Evolutionary conservation across 495 filamentous ascomycete genomes (phyloP).

Genomic region (Sabuloglossum arenarium): DNA sequence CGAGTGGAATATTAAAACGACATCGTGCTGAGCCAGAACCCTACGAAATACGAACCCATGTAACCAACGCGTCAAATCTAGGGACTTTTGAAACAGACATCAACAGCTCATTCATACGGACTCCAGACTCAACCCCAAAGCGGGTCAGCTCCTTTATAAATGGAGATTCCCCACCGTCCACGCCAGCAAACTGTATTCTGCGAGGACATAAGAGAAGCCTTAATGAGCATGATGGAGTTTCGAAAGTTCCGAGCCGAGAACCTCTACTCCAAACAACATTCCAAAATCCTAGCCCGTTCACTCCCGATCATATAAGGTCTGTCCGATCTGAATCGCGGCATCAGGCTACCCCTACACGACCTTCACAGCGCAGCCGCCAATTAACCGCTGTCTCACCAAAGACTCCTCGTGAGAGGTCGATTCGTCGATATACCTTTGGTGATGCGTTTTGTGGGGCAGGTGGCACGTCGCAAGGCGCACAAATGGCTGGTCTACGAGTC

Average conservation of each 20-base stretch:
- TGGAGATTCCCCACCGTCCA: neutral
- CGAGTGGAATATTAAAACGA: neutral
- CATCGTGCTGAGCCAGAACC: neutral
- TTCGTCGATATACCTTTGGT: conserved; percentile 34
- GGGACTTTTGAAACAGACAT: neutral
- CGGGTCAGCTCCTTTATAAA: neutral
- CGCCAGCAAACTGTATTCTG: neutral
- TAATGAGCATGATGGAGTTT: neutral
- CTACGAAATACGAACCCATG: neutral
- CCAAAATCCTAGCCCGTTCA: neutral
- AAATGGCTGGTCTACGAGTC: conserved; percentile 34
- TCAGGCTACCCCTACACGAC: no score
- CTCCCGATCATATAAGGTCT: neutral
- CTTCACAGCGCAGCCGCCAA: neutral
- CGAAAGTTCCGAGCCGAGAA: neutral
- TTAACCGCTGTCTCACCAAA: neutral
- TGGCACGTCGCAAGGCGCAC: conserved; percentile 49
- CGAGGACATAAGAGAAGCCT: neutral
- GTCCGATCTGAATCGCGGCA: neutral
- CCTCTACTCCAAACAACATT: neutral
- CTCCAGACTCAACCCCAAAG: neutral
- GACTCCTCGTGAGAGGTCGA: neutral
- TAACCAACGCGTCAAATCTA: neutral
- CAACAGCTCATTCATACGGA: neutral
- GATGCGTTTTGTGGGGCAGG: conserved; percentile 65